These are phyloP conservation scores for Ploettnerulaceae sp. DNA, from an alignment of 2,329 filamentous ascomycete genomes.

Conservation along the genomic window DNA sequence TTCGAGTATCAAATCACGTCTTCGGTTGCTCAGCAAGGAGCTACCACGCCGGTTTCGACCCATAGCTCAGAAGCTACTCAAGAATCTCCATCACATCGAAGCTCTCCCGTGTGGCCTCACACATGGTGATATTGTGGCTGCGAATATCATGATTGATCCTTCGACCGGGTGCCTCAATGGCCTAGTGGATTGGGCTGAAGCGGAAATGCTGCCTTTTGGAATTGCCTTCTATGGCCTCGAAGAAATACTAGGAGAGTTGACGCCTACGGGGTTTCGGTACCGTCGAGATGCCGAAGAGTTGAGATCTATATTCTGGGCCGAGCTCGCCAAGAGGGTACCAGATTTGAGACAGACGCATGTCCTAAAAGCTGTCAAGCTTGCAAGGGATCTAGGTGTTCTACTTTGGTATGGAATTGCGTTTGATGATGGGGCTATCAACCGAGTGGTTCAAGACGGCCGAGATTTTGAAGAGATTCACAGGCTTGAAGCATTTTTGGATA, in stretches of 20 bases:
- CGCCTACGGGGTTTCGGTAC: slow-evolving; percentile 36
- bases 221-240: slow-evolving; percentile 57
- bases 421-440: slow-evolving; percentile 54
- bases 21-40: slow-evolving; percentile 35
- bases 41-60: slow-evolving; percentile 36
- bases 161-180: slow-evolving; percentile 44
- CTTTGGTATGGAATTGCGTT: slow-evolving; percentile 62
- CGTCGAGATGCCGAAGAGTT: slow-evolving; percentile 41
- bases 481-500: slow-evolving; percentile 39
- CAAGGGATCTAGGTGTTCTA: slow-evolving; percentile 51
- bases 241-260: slow-evolving; percentile 49
- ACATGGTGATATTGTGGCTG: slow-evolving; percentile 55
- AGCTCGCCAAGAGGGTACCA: slow-evolving; percentile 36
- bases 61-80: slow-evolving; percentile 23
- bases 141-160: slow-evolving; percentile 51
- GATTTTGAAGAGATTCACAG: slow-evolving; percentile 51
- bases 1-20: slow-evolving; percentile 38
- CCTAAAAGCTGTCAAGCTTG: slow-evolving; percentile 37
- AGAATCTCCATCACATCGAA: slow-evolving; percentile 36
- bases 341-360: slow-evolving; percentile 24
- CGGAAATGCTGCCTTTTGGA: slow-evolving; percentile 56
- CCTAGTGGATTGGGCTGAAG: slow-evolving; percentile 61
- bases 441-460: slow-evolving; percentile 47
- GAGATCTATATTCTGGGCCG: slow-evolving; percentile 47
- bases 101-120: slow-evolving; percentile 50